Conservation (phyloP, 352 stramenopile species). For the Globisporangium orthogonon region DNA sequence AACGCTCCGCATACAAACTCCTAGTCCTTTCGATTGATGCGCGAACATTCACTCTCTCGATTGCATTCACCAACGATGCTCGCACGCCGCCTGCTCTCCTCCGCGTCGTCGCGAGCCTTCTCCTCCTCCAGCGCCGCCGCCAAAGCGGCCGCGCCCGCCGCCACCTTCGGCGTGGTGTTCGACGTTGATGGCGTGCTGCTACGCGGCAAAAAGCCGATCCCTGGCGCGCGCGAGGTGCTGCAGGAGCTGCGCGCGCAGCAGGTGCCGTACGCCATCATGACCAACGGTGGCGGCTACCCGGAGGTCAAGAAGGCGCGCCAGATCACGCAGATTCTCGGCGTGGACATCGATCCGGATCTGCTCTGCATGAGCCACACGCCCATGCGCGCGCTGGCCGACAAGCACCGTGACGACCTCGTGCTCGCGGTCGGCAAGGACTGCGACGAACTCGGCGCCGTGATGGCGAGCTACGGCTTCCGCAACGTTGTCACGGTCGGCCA, state of each 20-base stretch:
- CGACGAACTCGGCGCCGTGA: conserved; percentile 47
- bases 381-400: conserved; percentile 59
- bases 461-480: conserved; percentile 78
- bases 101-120: no score
- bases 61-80: neutral
- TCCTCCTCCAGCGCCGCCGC: neutral
- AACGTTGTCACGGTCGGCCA: conserved; percentile 77
- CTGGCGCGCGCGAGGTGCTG: conserved; percentile 62
- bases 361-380: conserved; percentile 82
- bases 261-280: conserved; percentile 83
- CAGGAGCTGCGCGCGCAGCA: conserved; percentile 47
- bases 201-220: conserved; percentile 66
- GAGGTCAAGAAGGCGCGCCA: conserved; percentile 72
- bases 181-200: conserved; percentile 80
- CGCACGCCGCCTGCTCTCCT: neutral
- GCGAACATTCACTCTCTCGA: no score
- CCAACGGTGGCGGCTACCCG: conserved; percentile 75
- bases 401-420: conserved; percentile 68
- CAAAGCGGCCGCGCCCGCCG: no score
- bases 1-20: neutral
- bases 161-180: conserved; percentile 76
- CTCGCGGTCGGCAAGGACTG: conserved; percentile 78
- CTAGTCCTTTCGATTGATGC: neutral
- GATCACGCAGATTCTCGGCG: conserved; percentile 61
- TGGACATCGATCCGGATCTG: conserved; percentile 35